Conservation (phyloP, 441 rosid species). For the Kokia cookei region DNA sequence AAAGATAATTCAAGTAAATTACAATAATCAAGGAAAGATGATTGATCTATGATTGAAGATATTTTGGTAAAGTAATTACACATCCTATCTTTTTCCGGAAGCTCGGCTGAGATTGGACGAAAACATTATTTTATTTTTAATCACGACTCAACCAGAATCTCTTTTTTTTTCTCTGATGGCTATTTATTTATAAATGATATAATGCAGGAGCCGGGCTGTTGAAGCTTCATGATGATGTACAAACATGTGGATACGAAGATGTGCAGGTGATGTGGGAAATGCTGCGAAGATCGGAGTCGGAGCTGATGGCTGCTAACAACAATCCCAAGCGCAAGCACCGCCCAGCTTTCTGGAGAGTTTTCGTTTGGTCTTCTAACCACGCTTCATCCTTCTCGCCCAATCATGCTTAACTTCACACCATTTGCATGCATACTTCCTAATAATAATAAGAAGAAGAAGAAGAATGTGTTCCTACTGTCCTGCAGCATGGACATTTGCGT, state of each 20-base stretch:
- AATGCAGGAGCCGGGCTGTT: constrained; percentile 45
- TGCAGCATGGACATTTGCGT: constrained; percentile 11
- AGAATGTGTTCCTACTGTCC: constrained; percentile 1
- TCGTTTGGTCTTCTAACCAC: constrained; percentile 34
- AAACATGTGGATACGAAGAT: constrained; percentile 57
- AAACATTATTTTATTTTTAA: background rate
- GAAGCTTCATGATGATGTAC: constrained; percentile 58
- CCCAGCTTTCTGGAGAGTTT: constrained; percentile 41
- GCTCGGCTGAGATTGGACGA: background rate
- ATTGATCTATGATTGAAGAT: background rate
- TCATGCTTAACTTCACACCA: constrained; percentile 17
- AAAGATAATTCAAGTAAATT: background rate
- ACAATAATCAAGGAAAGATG: background rate
- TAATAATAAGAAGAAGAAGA: background rate
- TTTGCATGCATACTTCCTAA: background rate
- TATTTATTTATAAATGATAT: too few species aligned
- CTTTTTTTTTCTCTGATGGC: too few species aligned
- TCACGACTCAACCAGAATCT: background rate
- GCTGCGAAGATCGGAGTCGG: constrained; percentile 41
- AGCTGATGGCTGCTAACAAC: constrained; percentile 17
- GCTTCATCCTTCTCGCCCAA: constrained; percentile 28
- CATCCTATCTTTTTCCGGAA: background rate
- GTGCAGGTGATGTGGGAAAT: constrained; percentile 81
- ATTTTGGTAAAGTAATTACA: background rate
- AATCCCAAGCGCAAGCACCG: constrained; percentile 32